These are phyloP conservation scores for Penicillium fimorum DNA, from an alignment of 495 filamentous ascomycete genomes.

Conservation along the genomic window DNA sequence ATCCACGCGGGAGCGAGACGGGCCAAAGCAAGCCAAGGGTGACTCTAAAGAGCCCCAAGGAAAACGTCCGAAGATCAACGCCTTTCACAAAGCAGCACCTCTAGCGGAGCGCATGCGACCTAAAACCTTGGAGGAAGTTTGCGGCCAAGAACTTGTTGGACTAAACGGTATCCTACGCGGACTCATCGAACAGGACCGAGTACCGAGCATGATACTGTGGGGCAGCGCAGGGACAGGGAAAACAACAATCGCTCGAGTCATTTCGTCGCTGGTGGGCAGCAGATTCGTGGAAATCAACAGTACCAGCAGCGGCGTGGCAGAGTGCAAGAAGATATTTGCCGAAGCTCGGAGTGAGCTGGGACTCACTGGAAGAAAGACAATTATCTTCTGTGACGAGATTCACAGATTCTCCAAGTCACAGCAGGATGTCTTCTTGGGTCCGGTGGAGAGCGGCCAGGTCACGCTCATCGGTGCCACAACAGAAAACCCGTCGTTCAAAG, in stretches of 20 bases:
- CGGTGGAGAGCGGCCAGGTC: slow-evolving; percentile 87
- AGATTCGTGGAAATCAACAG: slow-evolving; percentile 97
- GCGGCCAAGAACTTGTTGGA: slow-evolving; percentile 89
- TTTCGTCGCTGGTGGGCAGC: slow-evolving; percentile 75
- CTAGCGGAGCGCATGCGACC: slow-evolving; percentile 95
- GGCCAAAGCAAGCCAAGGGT: slow-evolving; percentile 17
- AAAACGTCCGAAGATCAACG: slow-evolving; percentile 61
- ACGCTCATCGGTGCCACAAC: slow-evolving; percentile 95
- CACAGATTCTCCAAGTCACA: slow-evolving; percentile 91
- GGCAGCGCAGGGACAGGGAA: slow-evolving; percentile 90
- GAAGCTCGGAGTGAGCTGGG: slow-evolving; percentile 80
- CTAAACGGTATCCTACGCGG: slow-evolving; percentile 77
- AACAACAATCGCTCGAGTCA: slow-evolving; percentile 93
- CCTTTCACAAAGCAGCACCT: slow-evolving; percentile 69
- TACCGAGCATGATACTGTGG: slow-evolving; percentile 97
- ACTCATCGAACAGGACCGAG: slow-evolving; percentile 81
- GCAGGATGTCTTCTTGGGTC: slow-evolving; percentile 92
- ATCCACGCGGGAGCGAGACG: slow-evolving; percentile 18
- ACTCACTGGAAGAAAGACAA: slow-evolving; percentile 85
- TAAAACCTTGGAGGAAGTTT: slow-evolving; percentile 76
- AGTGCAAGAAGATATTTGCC: slow-evolving; percentile 89
- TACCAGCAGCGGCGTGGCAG: slow-evolving; percentile 84
- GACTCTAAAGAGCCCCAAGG: slow-evolving; percentile 34
- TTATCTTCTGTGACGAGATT: slow-evolving; percentile 97
- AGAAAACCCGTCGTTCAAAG: slow-evolving; percentile 94